Conservation (phyloP, 805 yeast genomes). For the Candida xiaguanensis region DNA sequence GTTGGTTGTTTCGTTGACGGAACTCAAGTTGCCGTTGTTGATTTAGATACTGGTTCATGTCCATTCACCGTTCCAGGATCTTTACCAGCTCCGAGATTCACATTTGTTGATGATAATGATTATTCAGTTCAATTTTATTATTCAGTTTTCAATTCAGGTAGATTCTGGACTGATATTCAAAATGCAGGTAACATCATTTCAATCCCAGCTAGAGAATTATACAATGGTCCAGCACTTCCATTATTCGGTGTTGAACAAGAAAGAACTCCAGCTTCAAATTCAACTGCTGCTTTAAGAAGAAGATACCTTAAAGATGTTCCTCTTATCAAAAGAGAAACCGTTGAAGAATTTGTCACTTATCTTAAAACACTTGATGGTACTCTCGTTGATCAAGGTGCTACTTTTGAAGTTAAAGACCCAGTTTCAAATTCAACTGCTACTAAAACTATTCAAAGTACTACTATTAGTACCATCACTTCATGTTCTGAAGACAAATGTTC, state of each 20-base stretch:
- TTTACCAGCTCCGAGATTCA: slow-evolving; percentile 24
- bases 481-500: slow-evolving; percentile 32
- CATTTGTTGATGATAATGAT: slow-evolving; percentile 24
- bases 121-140: slow-evolving; percentile 36
- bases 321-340: slow-evolving; percentile 29
- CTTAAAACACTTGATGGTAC: slow-evolving; percentile 20
- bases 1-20: slow-evolving; percentile 39
- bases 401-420: slow-evolving; percentile 13
- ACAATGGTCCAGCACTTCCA: slow-evolving; percentile 19
- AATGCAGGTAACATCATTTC: slow-evolving; percentile 30
- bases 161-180: slow-evolving; percentile 31
- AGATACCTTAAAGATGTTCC: slow-evolving; percentile 27
- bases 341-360: slow-evolving; percentile 24
- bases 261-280: slow-evolving; percentile 30
- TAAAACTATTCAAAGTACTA: slow-evolving; percentile 19
- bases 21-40: slow-evolving; percentile 29
- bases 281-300: slow-evolving; percentile 39
- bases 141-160: slow-evolving; percentile 18
- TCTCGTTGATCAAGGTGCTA: slow-evolving; percentile 13
- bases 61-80: slow-evolving; percentile 31
- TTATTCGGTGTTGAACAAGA: slow-evolving; percentile 27
- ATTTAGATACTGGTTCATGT: slow-evolving; percentile 38
- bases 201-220: slow-evolving; percentile 30
- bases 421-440: slow-evolving; percentile 12
- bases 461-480: slow-evolving; percentile 31